phyloP scores from a whole-genome alignment of 306 rosid genomes.

The Quillaja saponaria region DNA sequence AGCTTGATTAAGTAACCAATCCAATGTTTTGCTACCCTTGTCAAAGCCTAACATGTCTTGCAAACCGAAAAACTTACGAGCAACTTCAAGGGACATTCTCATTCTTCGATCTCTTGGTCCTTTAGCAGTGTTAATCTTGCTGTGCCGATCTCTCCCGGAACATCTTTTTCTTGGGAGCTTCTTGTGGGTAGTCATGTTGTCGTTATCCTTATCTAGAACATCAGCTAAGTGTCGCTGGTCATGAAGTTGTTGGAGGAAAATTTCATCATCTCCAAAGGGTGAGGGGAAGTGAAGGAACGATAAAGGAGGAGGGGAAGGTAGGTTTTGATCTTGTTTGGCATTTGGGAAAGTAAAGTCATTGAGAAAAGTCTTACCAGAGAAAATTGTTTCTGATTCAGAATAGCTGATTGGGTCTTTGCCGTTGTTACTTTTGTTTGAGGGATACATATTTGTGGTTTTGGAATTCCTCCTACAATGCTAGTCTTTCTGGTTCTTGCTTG shows the following conservation, averaged over 20 bases:
- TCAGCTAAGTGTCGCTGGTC: background rate
- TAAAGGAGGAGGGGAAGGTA: slow-evolving; percentile 26
- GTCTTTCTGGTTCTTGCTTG: no score
- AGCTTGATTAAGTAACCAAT: slow-evolving; percentile 45
- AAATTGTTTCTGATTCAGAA: slow-evolving; percentile 25
- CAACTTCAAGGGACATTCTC: slow-evolving; percentile 48
- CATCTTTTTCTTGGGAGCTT: slow-evolving; percentile 33
- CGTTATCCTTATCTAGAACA: background rate
- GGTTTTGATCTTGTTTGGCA: slow-evolving; percentile 3
- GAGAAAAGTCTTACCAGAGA: background rate
- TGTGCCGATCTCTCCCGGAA: slow-evolving; percentile 49
- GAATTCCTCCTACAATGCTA: no score
- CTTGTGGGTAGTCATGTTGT: background rate
- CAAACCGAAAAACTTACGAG: slow-evolving; percentile 41
- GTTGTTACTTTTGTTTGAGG: slow-evolving; percentile 24
- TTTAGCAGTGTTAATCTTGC: slow-evolving; percentile 42
- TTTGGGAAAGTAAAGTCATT: slow-evolving; percentile 4
- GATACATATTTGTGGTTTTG: slow-evolving; percentile 20
- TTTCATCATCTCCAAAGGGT: slow-evolving; percentile 32
- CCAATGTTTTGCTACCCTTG: slow-evolving; percentile 52
- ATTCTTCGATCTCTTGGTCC: slow-evolving; percentile 51
- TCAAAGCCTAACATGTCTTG: slow-evolving; percentile 50
- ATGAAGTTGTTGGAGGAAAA: slow-evolving; percentile 16
- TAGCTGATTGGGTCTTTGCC: slow-evolving; percentile 23
- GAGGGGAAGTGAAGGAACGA: slow-evolving; percentile 32